These are phyloP conservation scores for Gaultheria prostrata DNA, from an alignment of 148 eudicot genomes.

Conservation along the genomic window DNA sequence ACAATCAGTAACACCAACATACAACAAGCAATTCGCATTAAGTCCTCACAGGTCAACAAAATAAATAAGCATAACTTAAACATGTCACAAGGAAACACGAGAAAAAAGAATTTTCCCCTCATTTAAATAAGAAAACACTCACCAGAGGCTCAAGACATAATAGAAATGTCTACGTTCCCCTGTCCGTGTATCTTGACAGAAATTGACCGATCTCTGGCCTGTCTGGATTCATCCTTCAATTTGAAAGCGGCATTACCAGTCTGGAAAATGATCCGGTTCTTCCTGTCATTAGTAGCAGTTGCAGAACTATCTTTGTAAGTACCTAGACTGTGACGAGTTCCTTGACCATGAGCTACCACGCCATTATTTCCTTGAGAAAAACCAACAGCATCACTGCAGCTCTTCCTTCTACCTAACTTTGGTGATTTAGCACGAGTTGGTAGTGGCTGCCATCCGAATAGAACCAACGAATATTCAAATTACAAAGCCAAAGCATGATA, in stretches of 20 bases:
- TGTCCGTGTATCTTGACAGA: conserved; percentile 24
- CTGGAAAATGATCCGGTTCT: conserved; percentile 5
- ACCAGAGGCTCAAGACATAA: conserved; percentile 34
- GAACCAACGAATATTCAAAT: background rate
- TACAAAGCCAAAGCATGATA: background rate
- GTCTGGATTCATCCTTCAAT: conserved; percentile 22
- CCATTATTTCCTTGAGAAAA: conserved; percentile 28
- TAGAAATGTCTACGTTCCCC: conserved; percentile 32
- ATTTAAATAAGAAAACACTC: conserved; percentile 34
- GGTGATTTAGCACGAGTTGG: conserved; percentile 96
- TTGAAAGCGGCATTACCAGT: conserved; percentile 20
- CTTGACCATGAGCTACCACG: conserved; percentile 25
- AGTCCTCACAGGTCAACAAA: conserved; percentile 17
- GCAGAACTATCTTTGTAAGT: conserved; percentile 22
- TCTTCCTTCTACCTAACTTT: conserved; percentile 77
- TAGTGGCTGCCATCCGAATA: conserved; percentile 42
- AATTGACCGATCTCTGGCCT: conserved; percentile 21
- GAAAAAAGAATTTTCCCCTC: conserved; percentile 6
- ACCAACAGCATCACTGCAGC: conserved; percentile 47
- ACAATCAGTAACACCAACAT: conserved; percentile 16
- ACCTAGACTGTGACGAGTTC: conserved; percentile 43
- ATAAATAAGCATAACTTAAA: conserved; percentile 23
- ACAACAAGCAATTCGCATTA: conserved; percentile 22
- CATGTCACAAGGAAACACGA: conserved; percentile 22
- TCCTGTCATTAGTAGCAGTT: conserved; percentile 11